A percentile compares a stretch with the other conserved stretches of the same genome.
phyloP scores from a whole-genome alignment of 2,329 filamentous ascomycete species.

The Claviceps lovelessii region DNA sequence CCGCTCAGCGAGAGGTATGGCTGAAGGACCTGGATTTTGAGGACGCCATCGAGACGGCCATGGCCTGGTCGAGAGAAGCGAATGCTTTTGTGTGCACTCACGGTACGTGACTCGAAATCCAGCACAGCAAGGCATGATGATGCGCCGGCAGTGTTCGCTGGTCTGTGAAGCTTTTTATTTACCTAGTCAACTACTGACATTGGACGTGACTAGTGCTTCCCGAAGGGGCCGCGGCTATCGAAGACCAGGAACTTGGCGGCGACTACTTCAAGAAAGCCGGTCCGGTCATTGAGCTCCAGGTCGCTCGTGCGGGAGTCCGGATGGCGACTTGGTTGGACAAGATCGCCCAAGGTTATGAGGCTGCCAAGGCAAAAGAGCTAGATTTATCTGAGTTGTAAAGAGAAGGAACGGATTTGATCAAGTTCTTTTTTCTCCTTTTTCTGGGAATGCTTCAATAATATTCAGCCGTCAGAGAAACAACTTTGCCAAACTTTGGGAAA shows the following conservation, averaged over 20 bases:
- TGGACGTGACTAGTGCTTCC: slow-evolving; percentile 36
- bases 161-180: not conserved
- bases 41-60: slow-evolving; percentile 39
- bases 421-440: no score
- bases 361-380: slow-evolving; percentile 10
- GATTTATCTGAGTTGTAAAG: slow-evolving; percentile 17
- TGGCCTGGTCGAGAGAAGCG: slow-evolving; percentile 49
- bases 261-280: slow-evolving; percentile 50
- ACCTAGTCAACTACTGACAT: not conserved
- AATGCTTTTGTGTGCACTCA: slow-evolving; percentile 49
- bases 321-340: slow-evolving; percentile 53
- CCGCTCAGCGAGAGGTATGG: slow-evolving; percentile 37
- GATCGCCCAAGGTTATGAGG: slow-evolving; percentile 32
- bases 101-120: slow-evolving; percentile 27
- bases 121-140: not conserved
- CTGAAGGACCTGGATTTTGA: slow-evolving; percentile 39
- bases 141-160: not conserved
- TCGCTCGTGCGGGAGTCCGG: slow-evolving; percentile 55
- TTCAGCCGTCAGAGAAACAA: not conserved
- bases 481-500: no score
- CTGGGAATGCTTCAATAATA: not conserved
- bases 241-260: slow-evolving; percentile 44
- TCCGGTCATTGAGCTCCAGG: slow-evolving; percentile 49
- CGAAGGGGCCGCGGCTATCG: slow-evolving; percentile 42
- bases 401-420: not conserved